Conservation (phyloP, 1,284 basidiomycete species). For the Ganoderma multipileum region DNA sequence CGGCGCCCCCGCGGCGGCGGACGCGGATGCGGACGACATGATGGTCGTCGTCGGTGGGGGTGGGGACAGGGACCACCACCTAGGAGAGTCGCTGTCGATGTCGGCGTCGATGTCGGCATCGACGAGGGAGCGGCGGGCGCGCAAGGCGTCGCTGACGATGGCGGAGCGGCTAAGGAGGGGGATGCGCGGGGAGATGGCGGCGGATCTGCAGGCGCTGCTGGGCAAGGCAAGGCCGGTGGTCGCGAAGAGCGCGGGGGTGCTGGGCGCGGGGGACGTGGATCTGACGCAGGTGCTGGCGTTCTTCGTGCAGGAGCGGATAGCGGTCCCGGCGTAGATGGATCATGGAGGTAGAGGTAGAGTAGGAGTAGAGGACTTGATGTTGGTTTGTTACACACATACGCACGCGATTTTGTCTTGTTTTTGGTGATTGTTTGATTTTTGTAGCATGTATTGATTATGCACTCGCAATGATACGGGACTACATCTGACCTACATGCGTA, state of each 20-base stretch:
- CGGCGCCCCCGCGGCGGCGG: constrained; percentile 34
- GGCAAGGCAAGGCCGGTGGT: constrained; percentile 68
- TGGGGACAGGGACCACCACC: background rate
- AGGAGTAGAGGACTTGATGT: background rate
- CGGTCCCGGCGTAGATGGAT: constrained; percentile 26
- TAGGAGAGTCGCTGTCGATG: constrained; percentile 9
- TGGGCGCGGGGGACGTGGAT: constrained; percentile 53
- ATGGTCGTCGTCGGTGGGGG: constrained; percentile 29
- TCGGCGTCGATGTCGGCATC: constrained; percentile 40
- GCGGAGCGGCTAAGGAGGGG: constrained; percentile 72
- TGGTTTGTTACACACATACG: background rate
- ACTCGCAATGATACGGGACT: background rate
- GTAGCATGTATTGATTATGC: constrained; percentile 8
- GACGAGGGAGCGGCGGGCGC: constrained; percentile 52
- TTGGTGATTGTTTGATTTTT: background rate
- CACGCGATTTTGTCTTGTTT: background rate
- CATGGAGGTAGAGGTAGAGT: background rate
- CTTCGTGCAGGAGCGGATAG: constrained; percentile 71
- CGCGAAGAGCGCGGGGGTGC: constrained; percentile 57
- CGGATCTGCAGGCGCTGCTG: constrained; percentile 72
- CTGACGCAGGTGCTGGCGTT: constrained; percentile 62
- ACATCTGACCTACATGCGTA: background rate
- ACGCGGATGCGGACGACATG: constrained; percentile 51
- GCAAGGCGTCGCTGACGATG: constrained; percentile 58
- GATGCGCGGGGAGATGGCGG: constrained; percentile 80